Percentiles rank a stretch among this genome's conserved stretches.
Conservation (phyloP, 1,284 basidiomycete species). For the Rhodotorula sp. region DNA sequence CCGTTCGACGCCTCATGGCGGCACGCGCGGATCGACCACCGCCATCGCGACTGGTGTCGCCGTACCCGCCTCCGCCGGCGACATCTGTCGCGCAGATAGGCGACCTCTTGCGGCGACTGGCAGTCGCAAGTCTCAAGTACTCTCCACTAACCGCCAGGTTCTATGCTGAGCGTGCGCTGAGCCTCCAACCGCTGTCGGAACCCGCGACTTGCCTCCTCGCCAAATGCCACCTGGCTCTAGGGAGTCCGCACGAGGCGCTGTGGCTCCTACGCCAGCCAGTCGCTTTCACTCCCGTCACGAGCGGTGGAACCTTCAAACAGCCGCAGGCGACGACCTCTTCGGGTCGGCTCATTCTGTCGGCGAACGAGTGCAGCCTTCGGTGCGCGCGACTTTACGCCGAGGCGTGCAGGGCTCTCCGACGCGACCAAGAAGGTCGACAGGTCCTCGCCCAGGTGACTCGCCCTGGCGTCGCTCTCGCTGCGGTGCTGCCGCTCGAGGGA, state of each 20-base stretch:
- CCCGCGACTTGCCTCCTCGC: conserved; percentile 38
- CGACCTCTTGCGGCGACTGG: conserved; percentile 19
- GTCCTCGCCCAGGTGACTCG: conserved; percentile 30
- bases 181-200: conserved; percentile 41
- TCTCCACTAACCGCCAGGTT: conserved; percentile 42
- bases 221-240: conserved; percentile 16
- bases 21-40: too few relatives aligned
- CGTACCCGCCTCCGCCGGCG: neutral
- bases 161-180: conserved; percentile 43
- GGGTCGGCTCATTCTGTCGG: conserved; percentile 34
- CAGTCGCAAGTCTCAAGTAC: conserved; percentile 16
- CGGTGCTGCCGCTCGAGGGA: neutral
- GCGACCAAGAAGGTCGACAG: conserved; percentile 44
- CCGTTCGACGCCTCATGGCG: too few relatives aligned
- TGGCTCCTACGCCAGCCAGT: conserved; percentile 40
- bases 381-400: conserved; percentile 45
- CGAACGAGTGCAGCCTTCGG: conserved; percentile 39
- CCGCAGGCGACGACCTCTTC: conserved; percentile 10
- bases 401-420: conserved; percentile 33
- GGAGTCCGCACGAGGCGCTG: conserved; percentile 36
- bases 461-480: conserved; percentile 13
- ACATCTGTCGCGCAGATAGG: neutral
- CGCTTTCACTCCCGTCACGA: conserved; percentile 25
- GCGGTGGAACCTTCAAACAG: neutral
- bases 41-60: neutral